phyloP scores from a whole-genome alignment of 208 protist genomes.

The Tetramitus jugosus region DNA sequence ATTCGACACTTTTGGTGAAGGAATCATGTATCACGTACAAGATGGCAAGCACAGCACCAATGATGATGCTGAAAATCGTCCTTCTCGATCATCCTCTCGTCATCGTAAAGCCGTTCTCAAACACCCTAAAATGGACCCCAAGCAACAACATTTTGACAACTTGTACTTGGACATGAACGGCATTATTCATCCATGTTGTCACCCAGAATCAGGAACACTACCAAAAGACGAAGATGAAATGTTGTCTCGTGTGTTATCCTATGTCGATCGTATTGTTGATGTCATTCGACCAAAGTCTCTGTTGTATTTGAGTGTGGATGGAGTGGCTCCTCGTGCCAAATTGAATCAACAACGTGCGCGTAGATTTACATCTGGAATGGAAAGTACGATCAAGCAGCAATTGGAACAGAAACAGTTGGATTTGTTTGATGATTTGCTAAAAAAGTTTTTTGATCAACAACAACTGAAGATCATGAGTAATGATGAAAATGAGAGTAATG shows the following conservation, averaged over 20 bases:
- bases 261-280: conserved; percentile 92
- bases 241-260: conserved; percentile 75
- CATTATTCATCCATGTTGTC: conserved; percentile 97
- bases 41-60: too few species aligned
- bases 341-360: conserved; percentile 98
- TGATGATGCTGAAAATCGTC: too few species aligned
- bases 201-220: conserved; percentile 80
- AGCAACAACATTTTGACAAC: conserved; percentile 52
- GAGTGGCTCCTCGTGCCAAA: conserved; percentile 96
- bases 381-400: conserved; percentile 60
- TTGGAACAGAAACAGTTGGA: conserved; percentile 56
- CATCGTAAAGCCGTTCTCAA: too few species aligned
- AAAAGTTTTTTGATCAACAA: background rate
- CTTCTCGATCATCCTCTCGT: too few species aligned
- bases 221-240: conserved; percentile 79
- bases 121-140: too few species aligned
- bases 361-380: conserved; percentile 87
- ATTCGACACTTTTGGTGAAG: too few species aligned
- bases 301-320: conserved; percentile 92
- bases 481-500: background rate
- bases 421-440: conserved; percentile 37
- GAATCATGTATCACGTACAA: too few species aligned
- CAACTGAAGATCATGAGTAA: too few species aligned
- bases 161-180: conserved; percentile 89
- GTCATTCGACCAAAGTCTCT: conserved; percentile 93